Base-by-base conservation (phyloP, 352 stramenopile genomes). In the Peronospora destructor region DNA sequence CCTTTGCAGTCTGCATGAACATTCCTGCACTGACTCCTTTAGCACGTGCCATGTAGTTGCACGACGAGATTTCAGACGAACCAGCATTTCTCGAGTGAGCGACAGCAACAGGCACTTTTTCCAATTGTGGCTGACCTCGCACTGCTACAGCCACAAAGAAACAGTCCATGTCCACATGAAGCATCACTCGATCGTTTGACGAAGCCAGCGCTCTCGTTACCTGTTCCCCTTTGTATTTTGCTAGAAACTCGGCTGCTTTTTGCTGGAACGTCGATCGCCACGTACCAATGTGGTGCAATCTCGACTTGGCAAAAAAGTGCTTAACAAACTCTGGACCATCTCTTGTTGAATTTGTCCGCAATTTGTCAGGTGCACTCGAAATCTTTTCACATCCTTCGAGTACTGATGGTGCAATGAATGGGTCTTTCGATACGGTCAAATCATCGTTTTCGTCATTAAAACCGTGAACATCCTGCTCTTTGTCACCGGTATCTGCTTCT, bases 81-180 rank as follows among this genome's bases (percentile, higher is more conserved):
- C 82, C 82, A 13, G 70, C 72, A 30, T 77, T 85, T 2, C 57
- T 58, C 25, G 77, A 94, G 56, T 98, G 90, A 10, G 87, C 91
- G 13, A 98, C 88, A 10, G 88, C 91, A 5, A 98, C 84, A 0
- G 95, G 89, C 7, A 88, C 64, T 7, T 73, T 62, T 26, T 77
- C 45, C 26, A 81, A 66, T 28, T 91, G 71, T 1, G 91, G 86
- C 44, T 76, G 85, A 8, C 87, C 88, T 23, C 79, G 59, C 16
- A 97, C 65, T 10, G 81, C 87, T 6, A 98, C 94, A 8, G 84
- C 72, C 2, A 94, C 94, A 62, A 98, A 98, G 71, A 98, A 98
- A 49, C 87, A 97, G 66, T 98, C 95, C 94, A 98, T 98, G 64
- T 98, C 95, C 0, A 98, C 82, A 45, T 98, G 94, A 42, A 98